phyloP scores from a whole-genome alignment of 78 protist genomes.

The Andalucia godoyi region DNA sequence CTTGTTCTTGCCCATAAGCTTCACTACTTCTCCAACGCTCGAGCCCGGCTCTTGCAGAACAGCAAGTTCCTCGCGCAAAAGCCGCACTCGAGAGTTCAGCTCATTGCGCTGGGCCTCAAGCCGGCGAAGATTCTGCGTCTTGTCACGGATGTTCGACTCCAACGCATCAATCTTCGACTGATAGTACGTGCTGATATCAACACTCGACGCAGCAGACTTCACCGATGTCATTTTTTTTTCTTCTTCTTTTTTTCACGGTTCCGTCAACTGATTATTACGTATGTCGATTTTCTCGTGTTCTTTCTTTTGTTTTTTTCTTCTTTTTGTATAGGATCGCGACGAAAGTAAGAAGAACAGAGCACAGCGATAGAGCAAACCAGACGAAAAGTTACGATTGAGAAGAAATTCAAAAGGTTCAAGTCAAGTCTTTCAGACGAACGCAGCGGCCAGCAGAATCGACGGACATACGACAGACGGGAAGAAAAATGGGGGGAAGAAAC shows the following conservation, averaged over 20 bases:
- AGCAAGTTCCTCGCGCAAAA: constrained; percentile 85
- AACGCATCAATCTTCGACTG: constrained; percentile 29
- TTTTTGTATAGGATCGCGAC: too few species aligned
- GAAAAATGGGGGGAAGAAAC: too few species aligned
- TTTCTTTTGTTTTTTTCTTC: not conserved
- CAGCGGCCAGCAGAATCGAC: too few species aligned
- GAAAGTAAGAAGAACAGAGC: too few species aligned
- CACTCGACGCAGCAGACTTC: not conserved
- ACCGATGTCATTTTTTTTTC: not conserved
- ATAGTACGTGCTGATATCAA: constrained; percentile 13
- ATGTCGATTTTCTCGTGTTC: not conserved
- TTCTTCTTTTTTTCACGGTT: not conserved
- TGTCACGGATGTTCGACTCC: constrained; percentile 26
- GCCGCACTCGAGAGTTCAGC: constrained; percentile 80
- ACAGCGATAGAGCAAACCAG: too few species aligned
- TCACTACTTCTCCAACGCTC: constrained; percentile 95
- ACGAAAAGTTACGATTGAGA: too few species aligned
- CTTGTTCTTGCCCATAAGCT: constrained; percentile 84
- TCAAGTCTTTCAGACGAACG: too few species aligned
- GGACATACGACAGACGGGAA: too few species aligned
- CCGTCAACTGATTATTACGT: too few species aligned
- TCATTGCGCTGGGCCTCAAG: constrained; percentile 94
- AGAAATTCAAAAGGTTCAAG: too few species aligned
- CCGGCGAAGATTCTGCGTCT: constrained; percentile 69
- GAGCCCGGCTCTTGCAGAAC: constrained; percentile 87